Conservation (phyloP, 257 asterid species). For the Nicotiana tabacum region DNA sequence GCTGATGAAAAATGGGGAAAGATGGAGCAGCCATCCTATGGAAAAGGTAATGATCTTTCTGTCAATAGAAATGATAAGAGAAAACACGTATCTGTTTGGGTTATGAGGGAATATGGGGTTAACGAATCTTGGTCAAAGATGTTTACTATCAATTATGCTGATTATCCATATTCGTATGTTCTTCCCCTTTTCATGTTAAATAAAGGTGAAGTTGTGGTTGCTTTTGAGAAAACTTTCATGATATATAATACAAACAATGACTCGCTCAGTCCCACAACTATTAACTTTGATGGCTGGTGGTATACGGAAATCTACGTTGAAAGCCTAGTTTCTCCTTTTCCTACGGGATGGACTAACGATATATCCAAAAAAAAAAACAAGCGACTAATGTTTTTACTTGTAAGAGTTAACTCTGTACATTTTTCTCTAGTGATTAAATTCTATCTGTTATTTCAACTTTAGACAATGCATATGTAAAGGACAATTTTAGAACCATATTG, state of each 20-base stretch:
- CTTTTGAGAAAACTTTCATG: slow-evolving; percentile 21
- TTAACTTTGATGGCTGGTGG: background rate
- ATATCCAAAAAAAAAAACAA: too few species aligned
- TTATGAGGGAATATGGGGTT: slow-evolving; percentile 32
- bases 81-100: slow-evolving; percentile 39
- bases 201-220: slow-evolving; percentile 36
- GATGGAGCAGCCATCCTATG: slow-evolving; percentile 31
- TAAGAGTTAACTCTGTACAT: too few species aligned
- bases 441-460: background rate
- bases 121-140: slow-evolving; percentile 41
- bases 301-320: slow-evolving; percentile 22
- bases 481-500: background rate
- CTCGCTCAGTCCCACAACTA: slow-evolving; percentile 11
- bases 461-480: background rate
- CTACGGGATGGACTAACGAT: background rate
- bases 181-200: slow-evolving; percentile 23
- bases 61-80: slow-evolving; percentile 25
- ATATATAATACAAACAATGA: slow-evolving; percentile 27
- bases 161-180: slow-evolving; percentile 8
- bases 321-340: slow-evolving; percentile 31
- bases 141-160: slow-evolving; percentile 24
- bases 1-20: background rate
- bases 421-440: background rate
- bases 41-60: slow-evolving; percentile 25
- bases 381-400: too few species aligned